Evolutionary conservation across 2,329 filamentous ascomycete genomes (phyloP).

Genomic region (Zymoseptoria pseudotritici): DNA sequence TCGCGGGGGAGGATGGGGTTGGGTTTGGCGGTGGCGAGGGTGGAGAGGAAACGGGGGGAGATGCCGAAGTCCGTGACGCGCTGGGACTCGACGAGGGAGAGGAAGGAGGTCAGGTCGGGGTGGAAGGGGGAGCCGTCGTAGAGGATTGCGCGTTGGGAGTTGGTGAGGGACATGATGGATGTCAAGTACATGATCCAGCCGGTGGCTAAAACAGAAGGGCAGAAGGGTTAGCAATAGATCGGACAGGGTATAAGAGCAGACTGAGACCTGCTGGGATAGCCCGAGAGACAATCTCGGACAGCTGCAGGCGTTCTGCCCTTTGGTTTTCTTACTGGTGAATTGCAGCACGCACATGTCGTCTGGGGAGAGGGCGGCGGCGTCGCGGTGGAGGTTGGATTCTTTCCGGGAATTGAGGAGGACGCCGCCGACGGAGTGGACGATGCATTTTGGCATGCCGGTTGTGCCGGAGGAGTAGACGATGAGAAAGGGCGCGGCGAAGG

Average conservation of each 20-base stretch:
- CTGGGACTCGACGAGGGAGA: conserved; percentile 56
- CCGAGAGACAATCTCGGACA: no score
- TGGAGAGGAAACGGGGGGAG: conserved; percentile 69
- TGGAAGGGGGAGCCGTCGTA: conserved; percentile 79
- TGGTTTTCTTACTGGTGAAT: conserved; percentile 40
- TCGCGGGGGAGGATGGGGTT: conserved; percentile 48
- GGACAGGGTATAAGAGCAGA: no score
- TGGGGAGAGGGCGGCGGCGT: conserved; percentile 31
- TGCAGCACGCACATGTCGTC: conserved; percentile 42
- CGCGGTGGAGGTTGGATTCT: conserved; percentile 51
- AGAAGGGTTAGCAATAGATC: no score
- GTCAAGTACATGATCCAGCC: conserved; percentile 86
- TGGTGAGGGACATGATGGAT: conserved; percentile 51
- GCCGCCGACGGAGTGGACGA: conserved; percentile 69
- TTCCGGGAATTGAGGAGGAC: conserved; percentile 53
- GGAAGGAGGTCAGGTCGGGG: conserved; percentile 57
- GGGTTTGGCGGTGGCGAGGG: conserved; percentile 60
- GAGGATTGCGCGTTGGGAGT: conserved; percentile 57
- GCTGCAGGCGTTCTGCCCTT: no score
- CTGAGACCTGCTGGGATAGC: no score
- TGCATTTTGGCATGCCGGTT: conserved; percentile 77
- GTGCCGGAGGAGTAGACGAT: conserved; percentile 70
- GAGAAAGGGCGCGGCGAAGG: conserved; percentile 67
- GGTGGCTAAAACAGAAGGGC: conserved; percentile 35
- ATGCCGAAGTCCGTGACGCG: conserved; percentile 66